phyloP scores from a whole-genome alignment of 2,329 filamentous ascomycete genomes.

The Aureobasidium mangrovei region DNA sequence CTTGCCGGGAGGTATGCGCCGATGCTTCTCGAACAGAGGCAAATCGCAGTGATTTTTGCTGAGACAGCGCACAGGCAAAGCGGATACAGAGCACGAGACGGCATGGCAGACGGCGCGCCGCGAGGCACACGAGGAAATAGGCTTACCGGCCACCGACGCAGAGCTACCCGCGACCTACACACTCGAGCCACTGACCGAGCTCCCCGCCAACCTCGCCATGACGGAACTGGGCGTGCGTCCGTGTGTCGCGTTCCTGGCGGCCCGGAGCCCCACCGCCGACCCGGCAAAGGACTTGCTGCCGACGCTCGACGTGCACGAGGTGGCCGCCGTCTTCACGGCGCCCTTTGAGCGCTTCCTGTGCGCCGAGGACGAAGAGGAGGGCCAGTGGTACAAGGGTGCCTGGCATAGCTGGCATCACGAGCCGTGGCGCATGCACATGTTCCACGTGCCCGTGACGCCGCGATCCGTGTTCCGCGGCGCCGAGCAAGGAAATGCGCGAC shows the following conservation, averaged over 20 bases:
- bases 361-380: constrained; percentile 47
- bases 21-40: constrained; percentile 22
- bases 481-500: not conserved
- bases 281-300: constrained; percentile 44
- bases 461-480: constrained; percentile 12
- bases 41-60: constrained; percentile 38
- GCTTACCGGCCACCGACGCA: constrained; percentile 62
- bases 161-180: constrained; percentile 67
- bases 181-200: constrained; percentile 78
- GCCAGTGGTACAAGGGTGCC: constrained; percentile 73
- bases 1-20: constrained; percentile 56
- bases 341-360: constrained; percentile 77
- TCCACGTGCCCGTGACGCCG: constrained; percentile 67
- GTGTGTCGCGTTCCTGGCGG: constrained; percentile 56
- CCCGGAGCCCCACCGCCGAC: constrained; percentile 45
- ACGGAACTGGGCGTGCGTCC: constrained; percentile 43
- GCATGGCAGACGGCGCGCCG: constrained; percentile 74
- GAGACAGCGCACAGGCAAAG: constrained; percentile 32
- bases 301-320: constrained; percentile 76
- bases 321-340: constrained; percentile 87
- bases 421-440: constrained; percentile 85
- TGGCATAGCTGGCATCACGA: constrained; percentile 74
- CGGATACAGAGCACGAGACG: constrained; percentile 46
- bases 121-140: constrained; percentile 90
- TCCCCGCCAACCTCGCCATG: constrained; percentile 52